These are phyloP conservation scores for Papiliotrema terrestris DNA, from an alignment of 1,284 basidiomycete genomes.

Conservation along the genomic window DNA sequence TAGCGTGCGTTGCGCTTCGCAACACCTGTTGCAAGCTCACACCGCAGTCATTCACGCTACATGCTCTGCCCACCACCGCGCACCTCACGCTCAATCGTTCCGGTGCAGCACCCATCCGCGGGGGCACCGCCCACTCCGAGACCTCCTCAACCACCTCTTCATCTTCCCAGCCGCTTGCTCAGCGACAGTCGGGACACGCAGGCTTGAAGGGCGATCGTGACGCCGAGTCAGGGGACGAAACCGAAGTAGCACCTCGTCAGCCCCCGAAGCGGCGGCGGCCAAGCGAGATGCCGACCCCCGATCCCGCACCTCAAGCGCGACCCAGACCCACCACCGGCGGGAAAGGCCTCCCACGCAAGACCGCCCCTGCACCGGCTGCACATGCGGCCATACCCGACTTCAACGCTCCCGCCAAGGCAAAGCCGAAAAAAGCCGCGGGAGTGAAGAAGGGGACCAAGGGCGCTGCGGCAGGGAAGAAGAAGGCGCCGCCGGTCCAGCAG, in stretches of 20 bases:
- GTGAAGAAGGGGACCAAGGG: conserved; percentile 11
- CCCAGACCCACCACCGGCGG: conserved; percentile 10
- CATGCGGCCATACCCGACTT: neutral
- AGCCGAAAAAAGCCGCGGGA: neutral
- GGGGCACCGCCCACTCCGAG: conserved; percentile 1
- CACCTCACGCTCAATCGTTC: conserved; percentile 36
- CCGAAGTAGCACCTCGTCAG: neutral
- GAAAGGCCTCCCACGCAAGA: conserved; percentile 10
- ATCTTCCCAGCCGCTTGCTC: conserved; percentile 3
- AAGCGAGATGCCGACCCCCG: too few species aligned
- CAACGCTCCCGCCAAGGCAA: neutral
- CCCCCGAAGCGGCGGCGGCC: neutral
- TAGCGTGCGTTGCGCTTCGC: conserved; percentile 19
- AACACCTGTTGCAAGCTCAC: neutral
- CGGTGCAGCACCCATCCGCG: conserved; percentile 3
- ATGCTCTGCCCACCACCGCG: conserved; percentile 30
- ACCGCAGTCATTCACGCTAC: conserved; percentile 2
- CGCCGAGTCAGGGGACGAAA: neutral
- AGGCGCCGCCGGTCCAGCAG: conserved; percentile 4
- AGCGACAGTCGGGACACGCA: neutral
- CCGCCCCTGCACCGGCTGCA: neutral
- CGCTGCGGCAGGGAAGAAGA: neutral
- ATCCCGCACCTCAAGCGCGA: neutral
- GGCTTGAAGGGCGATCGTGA: neutral
- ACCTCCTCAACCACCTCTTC: conserved; percentile 8